A percentile compares a stretch with the other conserved stretches of the same genome.
Conservation (phyloP, 2,329 filamentous ascomycete species). For the Aspergillus glaucus region DNA sequence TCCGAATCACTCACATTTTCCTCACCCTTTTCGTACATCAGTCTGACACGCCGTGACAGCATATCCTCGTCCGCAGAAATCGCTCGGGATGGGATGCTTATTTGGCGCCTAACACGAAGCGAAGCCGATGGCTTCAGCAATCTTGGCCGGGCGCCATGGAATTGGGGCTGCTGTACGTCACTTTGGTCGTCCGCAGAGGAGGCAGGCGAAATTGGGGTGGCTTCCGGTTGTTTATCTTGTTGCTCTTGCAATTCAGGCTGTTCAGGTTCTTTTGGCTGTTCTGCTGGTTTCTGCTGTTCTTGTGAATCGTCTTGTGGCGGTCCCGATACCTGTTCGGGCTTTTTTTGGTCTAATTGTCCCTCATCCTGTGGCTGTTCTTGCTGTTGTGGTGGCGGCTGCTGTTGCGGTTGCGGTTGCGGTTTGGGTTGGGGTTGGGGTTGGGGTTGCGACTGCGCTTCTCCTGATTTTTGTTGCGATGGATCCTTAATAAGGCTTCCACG, state of each 20-base stretch:
- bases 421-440: slow-evolving; percentile 4
- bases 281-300: not conserved
- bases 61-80: slow-evolving; percentile 60
- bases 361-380: not conserved
- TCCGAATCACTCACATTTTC: slow-evolving; percentile 46
- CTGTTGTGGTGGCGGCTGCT: not conserved
- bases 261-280: not conserved
- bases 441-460: slow-evolving; percentile 5
- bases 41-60: slow-evolving; percentile 55
- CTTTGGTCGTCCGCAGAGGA: slow-evolving; percentile 13
- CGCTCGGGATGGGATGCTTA: slow-evolving; percentile 39
- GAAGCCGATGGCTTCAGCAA: slow-evolving; percentile 29
- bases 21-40: slow-evolving; percentile 59
- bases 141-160: slow-evolving; percentile 7
- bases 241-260: not conserved
- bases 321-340: not conserved
- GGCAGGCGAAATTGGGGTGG: slow-evolving; percentile 1
- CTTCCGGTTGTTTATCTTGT: slow-evolving; percentile 1
- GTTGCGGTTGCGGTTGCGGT: slow-evolving; percentile 4
- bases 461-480: slow-evolving; percentile 28
- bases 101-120: slow-evolving; percentile 28
- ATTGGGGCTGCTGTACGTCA: slow-evolving; percentile 3
- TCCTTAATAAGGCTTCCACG: slow-evolving; percentile 55
- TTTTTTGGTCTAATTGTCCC: not conserved
- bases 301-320: not conserved